These are phyloP conservation scores for Chimonanthus praecox DNA, from an alignment of 164 flowering plant species.

Conservation along the genomic window DNA sequence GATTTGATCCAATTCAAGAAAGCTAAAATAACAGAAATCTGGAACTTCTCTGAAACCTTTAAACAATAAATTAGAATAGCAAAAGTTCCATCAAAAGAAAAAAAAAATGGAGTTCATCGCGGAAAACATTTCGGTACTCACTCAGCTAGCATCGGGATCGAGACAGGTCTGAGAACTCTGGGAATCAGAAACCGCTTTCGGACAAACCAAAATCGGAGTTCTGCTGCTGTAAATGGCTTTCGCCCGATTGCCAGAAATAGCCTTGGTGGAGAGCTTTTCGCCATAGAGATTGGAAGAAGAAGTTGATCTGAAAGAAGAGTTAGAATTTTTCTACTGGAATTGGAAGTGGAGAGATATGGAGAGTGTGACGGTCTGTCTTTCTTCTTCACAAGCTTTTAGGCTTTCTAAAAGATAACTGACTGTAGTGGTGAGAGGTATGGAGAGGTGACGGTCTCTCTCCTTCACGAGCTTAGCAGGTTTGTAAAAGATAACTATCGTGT, in stretches of 20 bases:
- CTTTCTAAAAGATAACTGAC: no score
- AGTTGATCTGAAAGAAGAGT: constrained; percentile 16
- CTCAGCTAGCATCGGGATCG: constrained; percentile 89
- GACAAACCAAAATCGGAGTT: constrained; percentile 43
- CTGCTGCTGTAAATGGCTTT: constrained; percentile 7
- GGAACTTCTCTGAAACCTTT: no score
- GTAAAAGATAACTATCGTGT: no score
- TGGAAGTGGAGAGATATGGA: background rate
- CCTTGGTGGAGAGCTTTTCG: constrained; percentile 20
- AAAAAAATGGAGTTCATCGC: no score
- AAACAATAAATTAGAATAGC: no score
- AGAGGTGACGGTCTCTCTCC: no score
- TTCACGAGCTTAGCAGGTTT: no score
- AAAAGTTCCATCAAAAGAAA: no score
- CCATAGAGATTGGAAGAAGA: constrained; percentile 36
- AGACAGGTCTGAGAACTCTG: constrained; percentile 75
- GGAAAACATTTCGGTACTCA: constrained; percentile 7
- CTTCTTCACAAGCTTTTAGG: background rate
- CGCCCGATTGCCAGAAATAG: background rate
- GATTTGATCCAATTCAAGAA: no score
- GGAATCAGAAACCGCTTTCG: constrained; percentile 81
- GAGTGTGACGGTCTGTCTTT: background rate
- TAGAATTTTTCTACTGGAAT: background rate
- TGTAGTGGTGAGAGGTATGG: no score
- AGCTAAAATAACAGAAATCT: no score